A percentile compares a stretch with the other conserved stretches of the same genome.
Evolutionary conservation across 306 rosid species (phyloP).

Genomic region (Luffa acutangula): DNA sequence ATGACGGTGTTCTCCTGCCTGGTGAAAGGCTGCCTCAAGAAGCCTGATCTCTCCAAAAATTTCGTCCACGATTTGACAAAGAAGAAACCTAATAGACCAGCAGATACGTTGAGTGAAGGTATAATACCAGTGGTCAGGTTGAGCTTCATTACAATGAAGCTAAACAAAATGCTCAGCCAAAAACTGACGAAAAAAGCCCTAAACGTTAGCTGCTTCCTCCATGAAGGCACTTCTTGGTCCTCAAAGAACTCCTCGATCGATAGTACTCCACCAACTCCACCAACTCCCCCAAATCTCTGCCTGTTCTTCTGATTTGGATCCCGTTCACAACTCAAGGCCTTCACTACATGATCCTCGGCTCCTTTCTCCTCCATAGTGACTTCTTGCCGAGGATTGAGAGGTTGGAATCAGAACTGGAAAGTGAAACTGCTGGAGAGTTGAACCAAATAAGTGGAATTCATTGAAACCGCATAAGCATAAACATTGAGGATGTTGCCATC

Average conservation of each 20-base stretch:
- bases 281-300: background rate
- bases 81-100: conserved; percentile 35
- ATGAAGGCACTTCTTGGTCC: conserved; percentile 17
- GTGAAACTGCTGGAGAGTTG: background rate
- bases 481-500: background rate
- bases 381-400: background rate
- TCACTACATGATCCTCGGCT: background rate
- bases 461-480: background rate
- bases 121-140: conserved; percentile 35
- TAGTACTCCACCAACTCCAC: background rate
- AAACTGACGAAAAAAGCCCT: conserved; percentile 30
- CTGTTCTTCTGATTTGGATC: conserved; percentile 20
- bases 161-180: conserved; percentile 27
- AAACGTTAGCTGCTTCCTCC: conserved; percentile 28
- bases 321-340: background rate
- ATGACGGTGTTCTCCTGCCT: conserved; percentile 41
- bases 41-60: conserved; percentile 9
- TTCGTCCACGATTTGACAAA: conserved; percentile 36
- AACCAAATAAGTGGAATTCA: background rate
- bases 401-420: background rate
- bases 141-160: conserved; percentile 38
- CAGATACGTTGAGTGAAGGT: conserved; percentile 33
- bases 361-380: conserved; percentile 1
- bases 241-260: conserved; percentile 29
- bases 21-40: conserved; percentile 29